Percentiles rank a stretch among this genome's conserved stretches.
These are phyloP conservation scores for Ciborinia camelliae DNA, from an alignment of 2,329 filamentous ascomycete species.

Conservation along the genomic window DNA sequence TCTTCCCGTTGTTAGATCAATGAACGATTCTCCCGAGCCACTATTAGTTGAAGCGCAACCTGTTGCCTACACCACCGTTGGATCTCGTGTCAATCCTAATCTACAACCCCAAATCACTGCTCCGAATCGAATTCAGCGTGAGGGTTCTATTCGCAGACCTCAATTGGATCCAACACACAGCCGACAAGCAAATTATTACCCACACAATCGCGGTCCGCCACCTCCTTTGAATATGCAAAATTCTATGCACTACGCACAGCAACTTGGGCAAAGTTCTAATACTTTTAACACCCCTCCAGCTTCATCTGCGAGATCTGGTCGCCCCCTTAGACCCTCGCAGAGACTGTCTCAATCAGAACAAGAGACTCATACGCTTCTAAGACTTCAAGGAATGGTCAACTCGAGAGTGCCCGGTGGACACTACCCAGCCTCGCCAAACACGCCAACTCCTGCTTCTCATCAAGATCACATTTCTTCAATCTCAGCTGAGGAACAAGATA, in stretches of 20 bases:
- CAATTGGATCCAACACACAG: conserved; percentile 30
- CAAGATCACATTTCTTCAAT: background rate
- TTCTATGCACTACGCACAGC: conserved; percentile 36
- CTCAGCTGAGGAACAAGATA: conserved; percentile 18
- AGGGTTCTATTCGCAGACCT: conserved; percentile 34
- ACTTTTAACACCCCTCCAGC: conserved; percentile 16
- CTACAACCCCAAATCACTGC: conserved; percentile 34
- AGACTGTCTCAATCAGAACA: conserved; percentile 19
- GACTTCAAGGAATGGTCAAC: conserved; percentile 18
- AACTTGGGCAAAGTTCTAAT: conserved; percentile 26
- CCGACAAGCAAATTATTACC: conserved; percentile 26
- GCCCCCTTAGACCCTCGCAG: conserved; percentile 10
- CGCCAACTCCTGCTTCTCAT: conserved; percentile 1
- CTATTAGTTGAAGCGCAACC: conserved; percentile 32
- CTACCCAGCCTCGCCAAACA: conserved; percentile 6
- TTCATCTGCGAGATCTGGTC: conserved; percentile 16
- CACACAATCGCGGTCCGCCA: conserved; percentile 26
- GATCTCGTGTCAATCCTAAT: conserved; percentile 37
- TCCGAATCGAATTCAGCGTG: conserved; percentile 38
- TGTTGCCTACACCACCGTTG: conserved; percentile 38
- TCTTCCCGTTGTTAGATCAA: conserved; percentile 26
- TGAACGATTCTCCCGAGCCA: conserved; percentile 35
- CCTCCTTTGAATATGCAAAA: conserved; percentile 32
- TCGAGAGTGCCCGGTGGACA: background rate
- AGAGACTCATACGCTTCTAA: conserved; percentile 18